phyloP scores from a whole-genome alignment of 75 land plant genomes.

The Cunninghamia lanceolata region DNA sequence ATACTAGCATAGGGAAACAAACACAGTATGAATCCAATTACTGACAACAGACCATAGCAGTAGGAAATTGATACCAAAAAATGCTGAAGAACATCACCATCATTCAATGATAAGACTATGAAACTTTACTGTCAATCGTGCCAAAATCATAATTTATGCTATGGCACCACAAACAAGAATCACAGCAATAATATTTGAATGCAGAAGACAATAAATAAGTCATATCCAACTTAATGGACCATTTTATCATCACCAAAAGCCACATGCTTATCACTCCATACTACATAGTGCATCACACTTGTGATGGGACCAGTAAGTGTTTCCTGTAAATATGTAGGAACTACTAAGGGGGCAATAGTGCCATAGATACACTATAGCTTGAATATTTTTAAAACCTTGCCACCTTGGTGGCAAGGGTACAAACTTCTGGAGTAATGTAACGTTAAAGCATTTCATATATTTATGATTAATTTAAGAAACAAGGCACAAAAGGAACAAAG shows the following conservation, averaged over 20 bases:
- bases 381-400: too few species aligned
- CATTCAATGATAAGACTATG: neutral
- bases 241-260: neutral
- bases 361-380: neutral
- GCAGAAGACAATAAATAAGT: neutral
- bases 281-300: neutral
- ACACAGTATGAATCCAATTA: neutral
- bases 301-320: neutral
- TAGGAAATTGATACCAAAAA: neutral
- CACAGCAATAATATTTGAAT: neutral
- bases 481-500: neutral
- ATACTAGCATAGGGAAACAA: neutral
- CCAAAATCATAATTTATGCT: neutral
- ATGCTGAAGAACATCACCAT: neutral
- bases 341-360: neutral
- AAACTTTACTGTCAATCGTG: too few species aligned
- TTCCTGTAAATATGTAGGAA: neutral
- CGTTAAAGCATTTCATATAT: neutral
- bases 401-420: neutral
- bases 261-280: too few species aligned
- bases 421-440: neutral
- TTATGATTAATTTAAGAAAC: too few species aligned
- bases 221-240: neutral
- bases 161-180: neutral
- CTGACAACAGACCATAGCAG: neutral